These are phyloP conservation scores for Fraxinus paxiana DNA, from an alignment of 305 asterid genomes.

Conservation along the genomic window DNA sequence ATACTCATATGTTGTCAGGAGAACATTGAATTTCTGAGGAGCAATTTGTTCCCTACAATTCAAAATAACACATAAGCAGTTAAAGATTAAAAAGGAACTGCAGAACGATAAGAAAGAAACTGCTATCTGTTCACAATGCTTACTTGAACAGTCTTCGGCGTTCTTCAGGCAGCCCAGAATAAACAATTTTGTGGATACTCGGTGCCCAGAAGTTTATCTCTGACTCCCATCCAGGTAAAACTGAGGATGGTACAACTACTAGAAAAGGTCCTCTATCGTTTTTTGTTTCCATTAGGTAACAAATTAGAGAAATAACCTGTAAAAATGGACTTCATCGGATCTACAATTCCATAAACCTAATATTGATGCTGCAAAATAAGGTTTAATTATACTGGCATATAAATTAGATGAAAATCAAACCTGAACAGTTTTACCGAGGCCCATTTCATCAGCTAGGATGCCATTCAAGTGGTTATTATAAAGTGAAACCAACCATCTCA, in stretches of 20 bases:
- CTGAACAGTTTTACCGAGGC: slow-evolving; percentile 99
- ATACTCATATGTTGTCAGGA: slow-evolving; percentile 94
- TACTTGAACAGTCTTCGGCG: slow-evolving; percentile 91
- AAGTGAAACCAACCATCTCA: slow-evolving; percentile 96
- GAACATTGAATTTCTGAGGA: slow-evolving; percentile 90
- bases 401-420: slow-evolving; percentile 34
- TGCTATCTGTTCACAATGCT: slow-evolving; percentile 5
- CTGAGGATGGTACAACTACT: slow-evolving; percentile 98
- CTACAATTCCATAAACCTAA: slow-evolving; percentile 15
- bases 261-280: slow-evolving; percentile 97
- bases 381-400: not conserved
- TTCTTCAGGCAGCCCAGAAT: slow-evolving; percentile 96
- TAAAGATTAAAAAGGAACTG: slow-evolving; percentile 10
- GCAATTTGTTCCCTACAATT: slow-evolving; percentile 83
- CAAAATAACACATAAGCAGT: slow-evolving; percentile 27
- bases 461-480: slow-evolving; percentile 98
- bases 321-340: slow-evolving; percentile 26
- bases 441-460: slow-evolving; percentile 99
- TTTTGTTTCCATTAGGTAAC: slow-evolving; percentile 90
- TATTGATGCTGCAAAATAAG: slow-evolving; percentile 1
- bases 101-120: slow-evolving; percentile 11
- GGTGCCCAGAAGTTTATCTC: slow-evolving; percentile 97
- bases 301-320: slow-evolving; percentile 90
- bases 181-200: slow-evolving; percentile 72
- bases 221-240: slow-evolving; percentile 95